phyloP scores from a whole-genome alignment of 768 basidiomycete genomes.

The Tephrocybe sp. region DNA sequence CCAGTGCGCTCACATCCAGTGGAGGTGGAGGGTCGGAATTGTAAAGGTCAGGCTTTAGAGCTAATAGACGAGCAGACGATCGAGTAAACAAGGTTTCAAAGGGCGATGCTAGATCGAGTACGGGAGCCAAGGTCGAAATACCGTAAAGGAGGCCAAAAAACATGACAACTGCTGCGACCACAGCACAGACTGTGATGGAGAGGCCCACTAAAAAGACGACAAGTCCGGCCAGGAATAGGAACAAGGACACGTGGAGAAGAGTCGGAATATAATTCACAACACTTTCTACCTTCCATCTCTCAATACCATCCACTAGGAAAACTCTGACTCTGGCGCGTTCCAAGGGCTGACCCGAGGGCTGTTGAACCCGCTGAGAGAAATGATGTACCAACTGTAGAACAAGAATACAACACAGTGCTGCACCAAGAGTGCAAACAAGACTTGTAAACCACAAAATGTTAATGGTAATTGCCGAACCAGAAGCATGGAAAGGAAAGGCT shows the following conservation, averaged over 20 bases:
- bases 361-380: not conserved
- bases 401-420: slow-evolving; percentile 22
- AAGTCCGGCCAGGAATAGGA: slow-evolving; percentile 8
- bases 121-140: slow-evolving; percentile 2
- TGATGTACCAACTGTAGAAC: not conserved
- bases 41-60: not conserved
- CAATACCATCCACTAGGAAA: not conserved
- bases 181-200: not conserved
- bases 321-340: slow-evolving; percentile 2
- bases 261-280: slow-evolving; percentile 3
- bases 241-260: slow-evolving; percentile 4
- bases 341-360: not conserved
- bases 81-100: slow-evolving; percentile 4
- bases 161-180: not conserved
- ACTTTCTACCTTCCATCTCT: slow-evolving; percentile 5
- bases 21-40: no score
- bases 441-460: not conserved
- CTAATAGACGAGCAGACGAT: not conserved
- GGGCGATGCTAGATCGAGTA: slow-evolving; percentile 4
- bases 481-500: not conserved
- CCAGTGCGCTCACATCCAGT: no score
- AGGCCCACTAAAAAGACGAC: slow-evolving; percentile 1
- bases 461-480: not conserved
- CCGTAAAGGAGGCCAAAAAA: not conserved
- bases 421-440: not conserved